Conservation (phyloP, 2,329 filamentous ascomycete genomes). For the Diaporthe sp. region DNA sequence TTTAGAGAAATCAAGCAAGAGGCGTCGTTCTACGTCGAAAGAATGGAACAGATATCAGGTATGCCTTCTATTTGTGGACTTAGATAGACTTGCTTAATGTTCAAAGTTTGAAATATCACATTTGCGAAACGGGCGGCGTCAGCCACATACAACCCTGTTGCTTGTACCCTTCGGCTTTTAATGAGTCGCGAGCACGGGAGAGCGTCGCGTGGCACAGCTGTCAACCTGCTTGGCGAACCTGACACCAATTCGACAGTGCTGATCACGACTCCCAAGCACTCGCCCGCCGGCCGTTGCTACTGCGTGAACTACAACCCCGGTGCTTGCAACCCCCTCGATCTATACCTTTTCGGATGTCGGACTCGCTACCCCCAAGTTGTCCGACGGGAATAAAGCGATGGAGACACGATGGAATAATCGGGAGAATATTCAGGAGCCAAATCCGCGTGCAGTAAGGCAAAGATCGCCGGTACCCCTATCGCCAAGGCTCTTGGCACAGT, state of each 20-base stretch:
- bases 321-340: not conserved
- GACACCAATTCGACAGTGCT: not conserved
- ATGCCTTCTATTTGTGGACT: not conserved
- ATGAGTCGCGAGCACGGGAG: conserved; percentile 16
- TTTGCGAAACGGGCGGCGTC: not conserved
- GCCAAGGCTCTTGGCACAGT: conserved; percentile 35
- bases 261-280: not conserved
- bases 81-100: no score
- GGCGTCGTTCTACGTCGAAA: no score
- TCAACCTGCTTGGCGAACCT: conserved; percentile 1
- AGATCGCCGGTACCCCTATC: conserved; percentile 20
- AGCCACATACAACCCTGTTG: not conserved
- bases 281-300: not conserved
- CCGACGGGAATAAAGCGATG: not conserved
- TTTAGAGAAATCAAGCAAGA: no score
- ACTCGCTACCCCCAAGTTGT: not conserved
- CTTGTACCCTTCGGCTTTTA: conserved; percentile 7
- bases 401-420: conserved; percentile 8
- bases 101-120: no score
- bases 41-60: no score
- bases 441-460: conserved; percentile 13
- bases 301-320: not conserved
- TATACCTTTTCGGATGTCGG: conserved; percentile 16
- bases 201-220: conserved; percentile 12
- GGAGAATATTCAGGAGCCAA: conserved; percentile 3